phyloP scores from a whole-genome alignment of 331 rosid species.

The Pyracantha coccinea region DNA sequence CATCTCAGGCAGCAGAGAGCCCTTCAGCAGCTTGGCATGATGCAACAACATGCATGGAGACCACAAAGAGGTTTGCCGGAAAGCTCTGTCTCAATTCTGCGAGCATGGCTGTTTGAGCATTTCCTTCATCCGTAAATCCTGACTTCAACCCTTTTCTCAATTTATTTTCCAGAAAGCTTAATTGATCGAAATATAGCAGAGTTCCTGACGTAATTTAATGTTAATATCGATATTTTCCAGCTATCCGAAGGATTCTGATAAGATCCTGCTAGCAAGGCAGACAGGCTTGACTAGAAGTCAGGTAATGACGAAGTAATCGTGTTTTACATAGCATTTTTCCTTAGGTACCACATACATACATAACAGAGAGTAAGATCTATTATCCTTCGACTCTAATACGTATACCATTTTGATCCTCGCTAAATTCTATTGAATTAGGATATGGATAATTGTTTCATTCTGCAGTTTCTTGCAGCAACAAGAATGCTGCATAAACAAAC shows the following conservation, averaged over 20 bases:
- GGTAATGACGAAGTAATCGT: slow-evolving; percentile 28
- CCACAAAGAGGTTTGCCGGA: slow-evolving; percentile 86
- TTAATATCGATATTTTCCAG: slow-evolving; percentile 26
- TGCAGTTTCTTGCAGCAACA: neutral
- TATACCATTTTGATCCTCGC: neutral
- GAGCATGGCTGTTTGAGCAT: slow-evolving; percentile 89
- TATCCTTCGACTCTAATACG: neutral
- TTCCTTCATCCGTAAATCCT: slow-evolving; percentile 76
- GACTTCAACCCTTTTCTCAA: neutral
- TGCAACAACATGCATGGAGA: slow-evolving; percentile 77
- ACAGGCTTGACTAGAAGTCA: slow-evolving; percentile 83
- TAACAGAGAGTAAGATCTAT: neutral
- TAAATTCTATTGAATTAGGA: neutral
- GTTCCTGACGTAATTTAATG: neutral
- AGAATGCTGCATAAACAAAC: neutral
- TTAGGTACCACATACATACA: neutral
- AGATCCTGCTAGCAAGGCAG: slow-evolving; percentile 83
- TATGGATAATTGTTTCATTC: too few relatives aligned
- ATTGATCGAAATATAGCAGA: neutral
- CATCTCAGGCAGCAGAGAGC: slow-evolving; percentile 74
- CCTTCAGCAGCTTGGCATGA: slow-evolving; percentile 83
- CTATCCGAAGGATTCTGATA: slow-evolving; percentile 84
- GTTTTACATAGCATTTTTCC: neutral
- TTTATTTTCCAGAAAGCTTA: neutral
- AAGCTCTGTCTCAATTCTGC: slow-evolving; percentile 72